Conservation (phyloP, 768 basidiomycete genomes). For the Xerocomus potaroensis region DNA sequence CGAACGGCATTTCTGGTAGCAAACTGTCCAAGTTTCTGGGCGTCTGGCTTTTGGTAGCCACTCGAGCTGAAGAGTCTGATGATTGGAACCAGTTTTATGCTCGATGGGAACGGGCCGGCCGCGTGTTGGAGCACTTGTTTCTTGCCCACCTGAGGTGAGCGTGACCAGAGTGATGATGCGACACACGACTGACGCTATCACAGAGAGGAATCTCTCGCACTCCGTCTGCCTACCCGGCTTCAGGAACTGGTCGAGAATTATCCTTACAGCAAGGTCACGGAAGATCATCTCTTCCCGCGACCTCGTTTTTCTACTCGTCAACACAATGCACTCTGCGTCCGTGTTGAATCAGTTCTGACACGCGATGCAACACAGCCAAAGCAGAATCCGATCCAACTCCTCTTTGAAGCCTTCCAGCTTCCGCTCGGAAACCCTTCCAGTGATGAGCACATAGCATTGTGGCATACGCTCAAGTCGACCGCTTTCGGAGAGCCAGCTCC, state of each 20-base stretch:
- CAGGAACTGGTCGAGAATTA: slow-evolving; percentile 67
- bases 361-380: slow-evolving; percentile 32
- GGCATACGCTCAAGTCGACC: slow-evolving; percentile 50
- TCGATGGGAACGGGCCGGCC: slow-evolving; percentile 70
- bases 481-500: slow-evolving; percentile 31
- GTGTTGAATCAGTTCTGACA: slow-evolving; percentile 53
- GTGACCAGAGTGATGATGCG: background rate
- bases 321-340: slow-evolving; percentile 63
- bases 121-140: slow-evolving; percentile 74
- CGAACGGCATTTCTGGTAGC: slow-evolving; percentile 71
- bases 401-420: slow-evolving; percentile 58
- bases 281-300: slow-evolving; percentile 49
- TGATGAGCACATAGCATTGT: slow-evolving; percentile 39
- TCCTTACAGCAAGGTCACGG: slow-evolving; percentile 45
- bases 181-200: slow-evolving; percentile 1
- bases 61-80: slow-evolving; percentile 45
- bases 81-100: slow-evolving; percentile 65
- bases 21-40: slow-evolving; percentile 72
- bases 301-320: slow-evolving; percentile 66
- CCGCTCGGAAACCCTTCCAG: slow-evolving; percentile 30
- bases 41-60: slow-evolving; percentile 61
- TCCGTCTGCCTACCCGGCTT: slow-evolving; percentile 64
- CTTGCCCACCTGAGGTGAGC: slow-evolving; percentile 64
- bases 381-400: slow-evolving; percentile 54
- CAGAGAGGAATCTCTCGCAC: slow-evolving; percentile 55